Percentiles rank a stretch among this genome's conserved stretches.
Conservation (phyloP, 441 rosid species). For the Capsella rubella region DNA sequence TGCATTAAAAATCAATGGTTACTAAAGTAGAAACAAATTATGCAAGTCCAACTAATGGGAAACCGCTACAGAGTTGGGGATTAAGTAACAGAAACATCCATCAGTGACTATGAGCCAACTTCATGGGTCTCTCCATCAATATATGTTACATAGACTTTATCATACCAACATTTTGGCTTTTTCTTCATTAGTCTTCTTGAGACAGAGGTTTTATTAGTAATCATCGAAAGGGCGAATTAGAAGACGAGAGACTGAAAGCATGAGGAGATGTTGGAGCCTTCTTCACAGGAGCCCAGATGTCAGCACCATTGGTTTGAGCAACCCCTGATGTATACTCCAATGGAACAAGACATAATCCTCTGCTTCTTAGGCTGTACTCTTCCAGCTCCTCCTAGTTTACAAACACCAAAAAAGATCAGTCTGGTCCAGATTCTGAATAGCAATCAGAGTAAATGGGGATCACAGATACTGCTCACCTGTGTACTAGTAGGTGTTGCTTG, state of each 20-base stretch:
- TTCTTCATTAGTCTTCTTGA: slow-evolving; percentile 23
- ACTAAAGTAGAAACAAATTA: slow-evolving; percentile 11
- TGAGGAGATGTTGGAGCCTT: slow-evolving; percentile 58
- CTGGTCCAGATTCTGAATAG: neutral
- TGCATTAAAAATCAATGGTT: slow-evolving; percentile 4
- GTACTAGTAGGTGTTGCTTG: slow-evolving; percentile 53
- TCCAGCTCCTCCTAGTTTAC: slow-evolving; percentile 56
- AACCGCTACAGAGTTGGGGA: neutral
- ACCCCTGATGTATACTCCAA: slow-evolving; percentile 74
- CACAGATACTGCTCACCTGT: slow-evolving; percentile 55
- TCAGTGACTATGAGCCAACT: neutral
- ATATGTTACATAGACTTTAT: slow-evolving; percentile 26
- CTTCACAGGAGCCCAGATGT: slow-evolving; percentile 94
- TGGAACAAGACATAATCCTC: slow-evolving; percentile 88
- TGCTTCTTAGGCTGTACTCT: slow-evolving; percentile 64
- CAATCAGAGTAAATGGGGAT: neutral
- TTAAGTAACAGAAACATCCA: slow-evolving; percentile 7
- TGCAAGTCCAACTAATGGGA: slow-evolving; percentile 8
- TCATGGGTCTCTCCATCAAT: slow-evolving; percentile 14
- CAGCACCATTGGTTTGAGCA: slow-evolving; percentile 91
- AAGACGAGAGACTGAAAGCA: slow-evolving; percentile 23
- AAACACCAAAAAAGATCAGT: neutral
- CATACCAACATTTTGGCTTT: neutral
- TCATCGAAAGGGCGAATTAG: slow-evolving; percentile 29
- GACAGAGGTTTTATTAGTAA: neutral